These are phyloP conservation scores for Rhizophora mangle DNA, from an alignment of 345 rosid genomes.

Conservation along the genomic window DNA sequence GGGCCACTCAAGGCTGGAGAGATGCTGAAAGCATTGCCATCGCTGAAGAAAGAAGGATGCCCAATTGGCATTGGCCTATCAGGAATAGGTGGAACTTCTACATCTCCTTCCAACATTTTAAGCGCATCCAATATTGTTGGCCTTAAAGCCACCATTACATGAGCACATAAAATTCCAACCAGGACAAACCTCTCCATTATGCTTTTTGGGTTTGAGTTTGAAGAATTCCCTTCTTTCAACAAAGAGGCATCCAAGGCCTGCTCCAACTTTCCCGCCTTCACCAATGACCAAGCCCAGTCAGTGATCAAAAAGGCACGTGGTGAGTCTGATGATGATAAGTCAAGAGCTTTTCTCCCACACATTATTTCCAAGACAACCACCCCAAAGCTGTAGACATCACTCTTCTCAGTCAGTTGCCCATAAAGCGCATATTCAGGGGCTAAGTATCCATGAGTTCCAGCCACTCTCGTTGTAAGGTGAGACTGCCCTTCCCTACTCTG, in stretches of 20 bases:
- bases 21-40: slow-evolving; percentile 41
- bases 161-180: slow-evolving; percentile 85
- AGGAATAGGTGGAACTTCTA: slow-evolving; percentile 72
- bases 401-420: slow-evolving; percentile 84
- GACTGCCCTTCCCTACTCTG: slow-evolving; percentile 87
- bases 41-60: slow-evolving; percentile 37
- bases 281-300: slow-evolving; percentile 90
- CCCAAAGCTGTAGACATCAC: slow-evolving; percentile 94
- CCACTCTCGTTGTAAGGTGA: slow-evolving; percentile 94
- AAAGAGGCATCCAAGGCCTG: slow-evolving; percentile 56
- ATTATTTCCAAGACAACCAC: slow-evolving; percentile 82
- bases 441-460: slow-evolving; percentile 90
- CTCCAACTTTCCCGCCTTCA: slow-evolving; percentile 64
- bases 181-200: slow-evolving; percentile 82
- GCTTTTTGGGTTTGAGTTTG: slow-evolving; percentile 54
- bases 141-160: slow-evolving; percentile 88
- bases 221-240: slow-evolving; percentile 38
- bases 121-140: slow-evolving; percentile 79
- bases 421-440: slow-evolving; percentile 95
- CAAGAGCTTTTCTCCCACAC: slow-evolving; percentile 87
- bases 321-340: slow-evolving; percentile 55
- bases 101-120: slow-evolving; percentile 89
- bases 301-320: slow-evolving; percentile 67
- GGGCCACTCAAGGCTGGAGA: slow-evolving; percentile 56
- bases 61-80: slow-evolving; percentile 72